Evolutionary conservation across 345 rosid species (phyloP), one percentile per base, ranked within the genome.

Genomic region (Syzygium aqueum): DNA sequence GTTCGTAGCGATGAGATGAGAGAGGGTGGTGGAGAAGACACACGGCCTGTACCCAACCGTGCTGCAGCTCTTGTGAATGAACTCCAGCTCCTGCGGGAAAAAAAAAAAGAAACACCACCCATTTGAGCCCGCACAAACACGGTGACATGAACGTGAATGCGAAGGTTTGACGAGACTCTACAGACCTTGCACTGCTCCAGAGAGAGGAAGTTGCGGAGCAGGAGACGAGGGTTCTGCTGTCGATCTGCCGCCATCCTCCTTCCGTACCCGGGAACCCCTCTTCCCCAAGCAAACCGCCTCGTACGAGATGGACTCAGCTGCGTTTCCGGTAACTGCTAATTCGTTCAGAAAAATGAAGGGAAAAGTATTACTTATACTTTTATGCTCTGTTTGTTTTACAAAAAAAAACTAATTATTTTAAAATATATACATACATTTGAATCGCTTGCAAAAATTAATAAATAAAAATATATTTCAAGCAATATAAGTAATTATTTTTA

Each of bases 21-120:
- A 95, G 43, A 96, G 99, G 53, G 99, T 94, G 22, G 99, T 95
- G 85, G 99, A 97, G 92, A 96, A 96, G 53, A 97, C 97, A 87
- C 94, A 90, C 3, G 97, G 96, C 88, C 99, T 93, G 92, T 97
- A 97, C 11, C 99, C 99, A 16, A 97, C 92, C 0, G 94, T 92
- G 87, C 95, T 87, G 89, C 94, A 88, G 89, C 99, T 94, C 93
- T 92, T 95, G 94, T 95, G 99, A 53, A 97, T 94, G 92, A 95
- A 95, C 87, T 95, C 96, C 23, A 96, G 90, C 87, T 96, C 99
- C 96, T 95, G 90, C 33, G 1, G n/a, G 14, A 49, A 0, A 28
- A 37, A 12, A 80, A 17, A 78, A 27, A n/a, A 10, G 4, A 51
- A 59, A 1, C 46, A 51, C 21, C 84, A 21, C n/a, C 40, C 46